Conservation (phyloP, 805 yeast genomes). For the Cyberlindnera suaveolens region DNA sequence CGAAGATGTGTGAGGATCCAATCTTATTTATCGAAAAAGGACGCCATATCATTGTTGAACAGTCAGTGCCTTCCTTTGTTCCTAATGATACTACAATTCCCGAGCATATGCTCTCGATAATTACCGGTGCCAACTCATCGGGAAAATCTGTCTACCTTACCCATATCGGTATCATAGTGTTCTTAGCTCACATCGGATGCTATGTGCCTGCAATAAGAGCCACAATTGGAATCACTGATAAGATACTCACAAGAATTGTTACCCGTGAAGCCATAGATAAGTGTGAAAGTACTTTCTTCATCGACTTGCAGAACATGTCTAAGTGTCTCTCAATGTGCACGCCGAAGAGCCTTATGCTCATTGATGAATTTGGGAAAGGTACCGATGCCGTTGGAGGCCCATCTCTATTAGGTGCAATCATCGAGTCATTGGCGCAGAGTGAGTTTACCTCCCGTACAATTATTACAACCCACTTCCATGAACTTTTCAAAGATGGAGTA, state of each 20-base stretch:
- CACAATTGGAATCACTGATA: constrained; percentile 40
- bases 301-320: constrained; percentile 40
- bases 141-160: constrained; percentile 48
- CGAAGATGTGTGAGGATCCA: constrained; percentile 25
- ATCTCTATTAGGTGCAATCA: constrained; percentile 34
- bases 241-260: constrained; percentile 38
- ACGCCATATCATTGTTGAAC: constrained; percentile 42
- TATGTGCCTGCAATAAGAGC: constrained; percentile 47
- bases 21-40: constrained; percentile 32
- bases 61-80: constrained; percentile 31
- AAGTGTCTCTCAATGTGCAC: constrained; percentile 36
- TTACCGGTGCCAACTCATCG: constrained; percentile 46
- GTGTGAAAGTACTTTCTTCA: constrained; percentile 43
- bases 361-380: constrained; percentile 53
- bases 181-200: constrained; percentile 48
- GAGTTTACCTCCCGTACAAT: constrained; percentile 23
- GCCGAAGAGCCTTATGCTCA: constrained; percentile 34
- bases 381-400: constrained; percentile 43
- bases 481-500: constrained; percentile 27
- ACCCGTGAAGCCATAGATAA: constrained; percentile 34
- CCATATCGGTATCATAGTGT: constrained; percentile 43
- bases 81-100: constrained; percentile 34
- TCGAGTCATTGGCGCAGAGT: constrained; percentile 20
- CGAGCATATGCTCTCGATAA: constrained; percentile 25
- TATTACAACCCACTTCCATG: constrained; percentile 40